Conservation (phyloP, 768 basidiomycete genomes). For the Leccinum disarticulatum region DNA sequence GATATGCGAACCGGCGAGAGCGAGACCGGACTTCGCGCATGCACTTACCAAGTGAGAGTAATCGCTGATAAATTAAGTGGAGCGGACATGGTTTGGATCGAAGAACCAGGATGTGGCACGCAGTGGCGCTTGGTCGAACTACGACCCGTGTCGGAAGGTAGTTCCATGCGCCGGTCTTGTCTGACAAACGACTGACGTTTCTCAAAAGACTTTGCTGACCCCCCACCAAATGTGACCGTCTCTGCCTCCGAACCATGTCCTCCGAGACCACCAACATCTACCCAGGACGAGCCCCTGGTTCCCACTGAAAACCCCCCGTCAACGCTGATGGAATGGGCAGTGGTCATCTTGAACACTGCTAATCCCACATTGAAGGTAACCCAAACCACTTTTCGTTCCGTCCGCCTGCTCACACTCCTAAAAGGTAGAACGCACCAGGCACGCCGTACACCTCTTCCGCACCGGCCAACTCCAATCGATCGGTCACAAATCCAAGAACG, state of each 20-base stretch:
- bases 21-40: constrained; percentile 49
- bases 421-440: constrained; percentile 63
- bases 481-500: constrained; percentile 49
- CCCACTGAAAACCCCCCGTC: constrained; percentile 39
- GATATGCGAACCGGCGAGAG: constrained; percentile 64
- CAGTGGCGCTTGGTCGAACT: constrained; percentile 54
- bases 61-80: constrained; percentile 35
- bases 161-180: constrained; percentile 37
- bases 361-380: not conserved
- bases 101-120: constrained; percentile 34
- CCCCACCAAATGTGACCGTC: constrained; percentile 40
- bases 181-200: not conserved
- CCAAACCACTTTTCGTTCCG: not conserved
- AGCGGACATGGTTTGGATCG: constrained; percentile 51
- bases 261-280: not conserved
- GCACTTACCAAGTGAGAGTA: constrained; percentile 26
- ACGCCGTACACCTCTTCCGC: constrained; percentile 67
- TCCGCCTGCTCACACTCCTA: not conserved
- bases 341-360: constrained; percentile 73
- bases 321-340: constrained; percentile 78
- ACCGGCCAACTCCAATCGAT: constrained; percentile 69
- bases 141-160: constrained; percentile 38
- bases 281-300: not conserved
- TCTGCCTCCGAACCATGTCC: not conserved
- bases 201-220: constrained; percentile 60